A percentile compares a stretch with the other conserved stretches of the same genome.
phyloP scores from a whole-genome alignment of 495 filamentous ascomycete species.

The Opeltia flavorubescens region DNA sequence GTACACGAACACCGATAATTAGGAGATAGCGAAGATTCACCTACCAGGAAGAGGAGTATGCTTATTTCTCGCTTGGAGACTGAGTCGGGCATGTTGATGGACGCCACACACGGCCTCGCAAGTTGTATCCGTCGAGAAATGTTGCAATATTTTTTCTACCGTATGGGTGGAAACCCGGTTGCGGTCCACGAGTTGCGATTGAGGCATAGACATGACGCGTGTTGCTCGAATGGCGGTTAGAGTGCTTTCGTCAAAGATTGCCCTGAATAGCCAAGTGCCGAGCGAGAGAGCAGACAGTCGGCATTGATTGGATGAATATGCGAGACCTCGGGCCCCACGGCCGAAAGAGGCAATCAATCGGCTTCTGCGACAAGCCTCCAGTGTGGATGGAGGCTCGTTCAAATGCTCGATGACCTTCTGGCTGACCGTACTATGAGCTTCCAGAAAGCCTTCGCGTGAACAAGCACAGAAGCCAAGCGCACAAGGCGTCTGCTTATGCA shows the following conservation, averaged over 20 bases:
- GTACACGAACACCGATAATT: too few relatives aligned
- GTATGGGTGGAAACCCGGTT: too few relatives aligned
- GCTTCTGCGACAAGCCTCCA: not conserved
- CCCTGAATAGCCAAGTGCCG: slow-evolving; percentile 1
- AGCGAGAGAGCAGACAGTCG: not conserved
- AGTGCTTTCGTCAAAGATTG: not conserved
- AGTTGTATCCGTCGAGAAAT: not conserved
- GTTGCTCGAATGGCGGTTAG: not conserved
- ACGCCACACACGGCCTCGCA: too few relatives aligned
- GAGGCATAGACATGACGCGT: not conserved
- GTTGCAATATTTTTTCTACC: too few relatives aligned
- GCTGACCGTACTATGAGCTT: too few relatives aligned
- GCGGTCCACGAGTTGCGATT: too few relatives aligned
- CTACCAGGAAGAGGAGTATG: too few relatives aligned
- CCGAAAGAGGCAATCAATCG: not conserved
- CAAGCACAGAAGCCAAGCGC: not conserved
- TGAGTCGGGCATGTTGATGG: too few relatives aligned
- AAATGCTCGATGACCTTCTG: too few relatives aligned
- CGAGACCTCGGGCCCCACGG: not conserved
- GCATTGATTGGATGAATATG: not conserved
- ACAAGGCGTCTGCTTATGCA: not conserved
- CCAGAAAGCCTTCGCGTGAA: not conserved
- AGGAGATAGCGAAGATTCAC: too few relatives aligned
- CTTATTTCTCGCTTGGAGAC: too few relatives aligned
- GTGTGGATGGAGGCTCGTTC: too few relatives aligned